These are phyloP conservation scores for Naumovozyma castellii DNA, from an alignment of 805 yeast species.

Conservation along the genomic window DNA sequence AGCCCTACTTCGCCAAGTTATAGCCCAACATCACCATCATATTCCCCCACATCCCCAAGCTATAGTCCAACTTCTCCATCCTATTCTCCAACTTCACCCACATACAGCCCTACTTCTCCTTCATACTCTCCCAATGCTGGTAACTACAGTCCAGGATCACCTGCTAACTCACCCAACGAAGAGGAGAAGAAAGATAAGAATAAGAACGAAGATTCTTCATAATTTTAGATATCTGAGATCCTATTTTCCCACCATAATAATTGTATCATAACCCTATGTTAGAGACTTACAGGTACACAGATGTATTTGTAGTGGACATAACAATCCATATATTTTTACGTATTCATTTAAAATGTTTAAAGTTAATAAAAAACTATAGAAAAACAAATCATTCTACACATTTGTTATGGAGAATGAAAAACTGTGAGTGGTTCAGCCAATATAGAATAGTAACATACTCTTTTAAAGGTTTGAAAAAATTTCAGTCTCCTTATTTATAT, in stretches of 20 bases:
- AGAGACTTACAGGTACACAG: neutral
- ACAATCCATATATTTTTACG: neutral
- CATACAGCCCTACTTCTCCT: conserved; percentile 72
- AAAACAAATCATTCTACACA: neutral
- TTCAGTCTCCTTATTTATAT: too few species aligned
- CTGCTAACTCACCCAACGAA: conserved; percentile 48
- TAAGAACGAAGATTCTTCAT: conserved; percentile 1
- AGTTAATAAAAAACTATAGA: too few species aligned
- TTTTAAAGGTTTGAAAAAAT: too few species aligned
- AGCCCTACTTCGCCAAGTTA: conserved; percentile 68
- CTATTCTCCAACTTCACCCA: conserved; percentile 77
- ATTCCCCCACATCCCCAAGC: conserved; percentile 55
- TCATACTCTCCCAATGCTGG: conserved; percentile 45
- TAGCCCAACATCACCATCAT: conserved; percentile 44
- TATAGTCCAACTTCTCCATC: conserved; percentile 58
- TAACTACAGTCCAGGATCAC: conserved; percentile 54
- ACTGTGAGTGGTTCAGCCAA: too few species aligned
- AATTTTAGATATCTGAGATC: neutral
- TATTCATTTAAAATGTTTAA: neutral
- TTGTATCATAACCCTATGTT: neutral
- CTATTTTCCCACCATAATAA: neutral
- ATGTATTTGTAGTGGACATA: neutral
- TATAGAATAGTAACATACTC: too few species aligned
- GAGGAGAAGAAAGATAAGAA: conserved; percentile 13
- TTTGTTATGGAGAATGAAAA: neutral